Evolutionary conservation across 371 early-diverging fungal species (phyloP), one percentile per base, ranked within the genome.

Genomic region (Apophysomyces ossiformis): DNA sequence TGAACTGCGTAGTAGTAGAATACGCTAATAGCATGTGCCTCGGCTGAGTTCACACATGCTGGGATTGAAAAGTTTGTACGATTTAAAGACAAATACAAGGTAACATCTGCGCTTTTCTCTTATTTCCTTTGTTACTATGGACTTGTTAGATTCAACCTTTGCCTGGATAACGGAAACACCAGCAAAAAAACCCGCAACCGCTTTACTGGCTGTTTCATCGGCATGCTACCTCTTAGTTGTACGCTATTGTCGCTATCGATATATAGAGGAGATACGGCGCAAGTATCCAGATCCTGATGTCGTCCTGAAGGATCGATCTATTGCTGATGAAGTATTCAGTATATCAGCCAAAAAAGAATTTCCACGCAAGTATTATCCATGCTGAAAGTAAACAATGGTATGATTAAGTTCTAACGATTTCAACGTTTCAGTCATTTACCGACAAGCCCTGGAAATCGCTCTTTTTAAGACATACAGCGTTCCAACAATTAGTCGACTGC

Each of bases 381-480:
- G 1, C 32, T 2, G 32, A 26, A 26, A 26, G 32, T 2, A 26
- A 26, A 54, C n/a, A 41, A 4, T 2, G 15, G 16, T 16, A 56
- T 4, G 38, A 39, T 0, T 4, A 41, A 35, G 13, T 15, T 8
- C 21, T 50, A 21, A 50, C 47, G 5, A n/a, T 4, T 43, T 8
- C 9, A 37, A 35, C 3, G 13, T 13, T 41, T 39, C 7, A 43
- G 37, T 59, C 59, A 32, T 59, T 38, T 54, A 58, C 37, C 44
- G 77, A 5, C 57, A 66, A 13, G 70, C 75, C 0, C 50, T 81
- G 6, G 84, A 85, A 58, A 73, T 87, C 66, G 82, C 80, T 1
- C 56, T 84, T 6, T 79, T 87, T 65, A 82, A 82, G 45, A 79
- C 86, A 32, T 85, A 77, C 59, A 76, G 71, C 6, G 75, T 80